Evolutionary conservation across 306 rosid genomes (phyloP).

Genomic region (Malus asiatica): DNA sequence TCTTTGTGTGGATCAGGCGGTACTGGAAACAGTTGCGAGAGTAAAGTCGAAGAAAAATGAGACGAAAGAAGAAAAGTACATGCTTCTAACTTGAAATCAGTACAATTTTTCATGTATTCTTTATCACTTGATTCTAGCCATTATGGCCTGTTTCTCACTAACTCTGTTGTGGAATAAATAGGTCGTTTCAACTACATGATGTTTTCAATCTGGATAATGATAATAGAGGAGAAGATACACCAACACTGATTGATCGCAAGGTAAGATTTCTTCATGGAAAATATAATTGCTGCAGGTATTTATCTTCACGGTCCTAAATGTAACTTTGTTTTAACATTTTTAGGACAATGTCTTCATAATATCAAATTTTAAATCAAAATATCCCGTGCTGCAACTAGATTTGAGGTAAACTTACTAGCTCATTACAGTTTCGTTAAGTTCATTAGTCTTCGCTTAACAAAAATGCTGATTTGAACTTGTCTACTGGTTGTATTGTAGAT

Average conservation of each 20-base stretch:
- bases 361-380: constrained; percentile 49
- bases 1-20: constrained; percentile 63
- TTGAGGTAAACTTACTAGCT: constrained; percentile 28
- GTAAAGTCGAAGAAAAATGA: constrained; percentile 93
- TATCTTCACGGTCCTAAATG: not conserved
- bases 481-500: constrained; percentile 24
- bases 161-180: constrained; percentile 22
- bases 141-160: not conserved
- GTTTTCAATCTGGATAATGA: constrained; percentile 80
- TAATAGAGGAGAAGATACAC: constrained; percentile 87
- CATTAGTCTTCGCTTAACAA: not conserved
- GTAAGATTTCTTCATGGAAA: constrained; percentile 34
- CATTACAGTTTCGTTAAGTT: not conserved
- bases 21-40: constrained; percentile 96
- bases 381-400: constrained; percentile 54
- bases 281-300: not conserved
- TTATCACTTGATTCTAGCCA: not conserved
- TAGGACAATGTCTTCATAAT: constrained; percentile 51
- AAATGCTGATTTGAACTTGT: constrained; percentile 11
- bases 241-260: constrained; percentile 90
- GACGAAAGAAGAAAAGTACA: constrained; percentile 89
- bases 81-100: constrained; percentile 20
- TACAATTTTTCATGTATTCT: constrained; percentile 11
- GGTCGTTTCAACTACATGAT: constrained; percentile 72
- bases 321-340: not conserved